Percentiles rank a stretch among this genome's conserved stretches.
phyloP scores from a whole-genome alignment of 2,329 filamentous ascomycete species.

The Pestalotiopsis sp. region DNA sequence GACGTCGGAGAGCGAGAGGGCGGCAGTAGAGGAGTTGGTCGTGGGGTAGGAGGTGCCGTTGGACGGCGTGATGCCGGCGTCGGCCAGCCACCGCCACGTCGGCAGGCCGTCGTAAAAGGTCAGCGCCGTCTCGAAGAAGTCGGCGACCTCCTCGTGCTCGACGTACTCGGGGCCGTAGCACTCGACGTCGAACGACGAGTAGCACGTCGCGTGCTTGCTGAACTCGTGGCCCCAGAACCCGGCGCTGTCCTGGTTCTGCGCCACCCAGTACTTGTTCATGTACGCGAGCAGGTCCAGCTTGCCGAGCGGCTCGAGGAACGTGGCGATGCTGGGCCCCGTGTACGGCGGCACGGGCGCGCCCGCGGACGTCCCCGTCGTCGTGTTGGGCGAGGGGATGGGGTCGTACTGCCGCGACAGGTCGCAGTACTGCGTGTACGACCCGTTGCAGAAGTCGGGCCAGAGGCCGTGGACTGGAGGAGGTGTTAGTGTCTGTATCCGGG shows the following conservation, averaged over 20 bases:
- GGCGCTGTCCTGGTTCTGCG: constrained; percentile 55
- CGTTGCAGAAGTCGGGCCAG: constrained; percentile 46
- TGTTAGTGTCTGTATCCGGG: background rate
- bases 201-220: constrained; percentile 70
- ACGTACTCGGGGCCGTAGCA: constrained; percentile 65
- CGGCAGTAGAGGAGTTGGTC: constrained; percentile 47
- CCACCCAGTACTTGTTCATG: constrained; percentile 70
- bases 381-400: constrained; percentile 62
- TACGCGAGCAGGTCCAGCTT: constrained; percentile 62
- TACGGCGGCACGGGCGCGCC: constrained; percentile 60
- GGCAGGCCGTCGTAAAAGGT: constrained; percentile 60
- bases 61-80: constrained; percentile 55
- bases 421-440: constrained; percentile 69
- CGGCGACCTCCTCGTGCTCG: constrained; percentile 60
- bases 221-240: constrained; percentile 71
- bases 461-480: background rate
- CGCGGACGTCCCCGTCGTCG: constrained; percentile 57
- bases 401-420: constrained; percentile 67
- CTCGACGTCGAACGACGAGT: constrained; percentile 63
- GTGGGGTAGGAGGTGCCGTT: constrained; percentile 42
- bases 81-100: constrained; percentile 62
- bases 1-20: constrained; percentile 49
- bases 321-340: constrained; percentile 58
- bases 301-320: constrained; percentile 60
- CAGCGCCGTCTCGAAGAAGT: constrained; percentile 65